Evolutionary conservation across 2,329 filamentous ascomycete genomes (phyloP).

Genomic region (Fonsecaea monophora): DNA sequence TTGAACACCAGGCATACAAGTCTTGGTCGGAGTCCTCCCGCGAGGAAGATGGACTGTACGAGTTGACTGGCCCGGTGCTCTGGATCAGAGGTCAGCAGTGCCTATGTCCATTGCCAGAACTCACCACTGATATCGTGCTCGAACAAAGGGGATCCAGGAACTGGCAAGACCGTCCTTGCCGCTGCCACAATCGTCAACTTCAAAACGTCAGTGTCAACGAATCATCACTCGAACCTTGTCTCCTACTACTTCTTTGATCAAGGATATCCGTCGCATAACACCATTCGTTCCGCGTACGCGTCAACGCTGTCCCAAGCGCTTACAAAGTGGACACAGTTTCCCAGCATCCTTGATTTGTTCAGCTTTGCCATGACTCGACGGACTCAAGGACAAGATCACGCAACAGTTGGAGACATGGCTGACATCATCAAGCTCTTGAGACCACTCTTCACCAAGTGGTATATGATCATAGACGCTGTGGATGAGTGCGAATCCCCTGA

Average conservation of each 20-base stretch:
- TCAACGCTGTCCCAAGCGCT: not conserved
- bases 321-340: not conserved
- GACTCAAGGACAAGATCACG: not conserved
- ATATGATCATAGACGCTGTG: conserved; percentile 4
- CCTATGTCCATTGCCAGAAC: not conserved
- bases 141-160: not conserved
- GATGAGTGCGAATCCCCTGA: not conserved
- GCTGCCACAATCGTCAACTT: not conserved
- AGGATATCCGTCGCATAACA: not conserved
- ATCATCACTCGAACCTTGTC: not conserved
- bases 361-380: not conserved
- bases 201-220: not conserved
- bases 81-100: not conserved
- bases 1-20: not conserved
- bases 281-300: not conserved
- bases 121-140: not conserved
- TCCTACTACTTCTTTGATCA: conserved; percentile 2
- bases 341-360: not conserved
- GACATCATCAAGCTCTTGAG: not conserved
- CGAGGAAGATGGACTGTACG: not conserved
- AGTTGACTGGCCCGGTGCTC: not conserved
- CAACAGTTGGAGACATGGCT: not conserved
- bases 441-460: not conserved
- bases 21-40: not conserved
- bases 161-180: not conserved